Percentiles rank a stretch among this genome's conserved stretches.
Evolutionary conservation across 768 basidiomycete species (phyloP).

Genomic region (Mycena haematopus): DNA sequence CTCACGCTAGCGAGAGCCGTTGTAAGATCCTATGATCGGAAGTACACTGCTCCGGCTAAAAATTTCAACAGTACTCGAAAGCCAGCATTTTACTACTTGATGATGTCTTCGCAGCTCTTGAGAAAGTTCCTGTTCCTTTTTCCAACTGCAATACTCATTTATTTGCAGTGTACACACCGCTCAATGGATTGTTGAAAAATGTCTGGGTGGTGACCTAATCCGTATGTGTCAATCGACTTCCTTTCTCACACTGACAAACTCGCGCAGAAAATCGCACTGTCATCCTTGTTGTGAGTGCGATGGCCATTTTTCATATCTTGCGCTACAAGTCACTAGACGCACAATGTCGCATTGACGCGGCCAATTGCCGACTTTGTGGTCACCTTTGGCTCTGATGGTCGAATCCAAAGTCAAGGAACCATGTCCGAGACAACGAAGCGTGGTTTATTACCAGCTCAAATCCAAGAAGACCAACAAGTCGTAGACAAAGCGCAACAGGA

Average conservation of each 20-base stretch:
- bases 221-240: constrained; percentile 23
- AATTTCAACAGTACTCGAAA: constrained; percentile 43
- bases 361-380: constrained; percentile 54
- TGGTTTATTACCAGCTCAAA: constrained; percentile 45
- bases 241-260: background rate
- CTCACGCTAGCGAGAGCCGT: constrained; percentile 55
- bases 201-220: constrained; percentile 49
- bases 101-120: constrained; percentile 69
- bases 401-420: constrained; percentile 48
- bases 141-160: constrained; percentile 9
- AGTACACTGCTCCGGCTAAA: constrained; percentile 40
- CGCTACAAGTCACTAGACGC: constrained; percentile 42
- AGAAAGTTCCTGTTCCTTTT: constrained; percentile 17
- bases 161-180: constrained; percentile 50
- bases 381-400: constrained; percentile 47
- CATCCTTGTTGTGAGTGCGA: constrained; percentile 51
- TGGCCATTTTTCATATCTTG: background rate
- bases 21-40: background rate
- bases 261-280: constrained; percentile 41
- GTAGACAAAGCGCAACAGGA: constrained; percentile 29
- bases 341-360: constrained; percentile 51
- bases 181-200: constrained; percentile 56
- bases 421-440: constrained; percentile 40
- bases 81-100: constrained; percentile 73
- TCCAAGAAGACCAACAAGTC: constrained; percentile 27